A percentile compares a stretch with the other conserved stretches of the same genome.
These are phyloP conservation scores for Aspergillus felis DNA, from an alignment of 2,329 filamentous ascomycete genomes.

Conservation along the genomic window DNA sequence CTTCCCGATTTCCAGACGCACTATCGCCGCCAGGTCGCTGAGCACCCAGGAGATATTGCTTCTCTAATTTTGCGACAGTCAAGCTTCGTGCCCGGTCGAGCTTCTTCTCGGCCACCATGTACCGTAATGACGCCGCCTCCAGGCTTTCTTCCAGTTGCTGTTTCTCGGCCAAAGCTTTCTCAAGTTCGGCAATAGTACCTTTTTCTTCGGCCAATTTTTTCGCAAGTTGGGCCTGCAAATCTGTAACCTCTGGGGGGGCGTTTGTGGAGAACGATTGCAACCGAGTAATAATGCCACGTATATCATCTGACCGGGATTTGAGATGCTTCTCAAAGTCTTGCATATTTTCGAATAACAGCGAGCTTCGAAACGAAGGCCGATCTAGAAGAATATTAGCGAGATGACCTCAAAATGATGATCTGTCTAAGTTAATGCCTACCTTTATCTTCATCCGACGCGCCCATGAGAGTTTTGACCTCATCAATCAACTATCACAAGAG, in stretches of 20 bases:
- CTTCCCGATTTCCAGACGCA: constrained; percentile 48
- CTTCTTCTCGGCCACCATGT: constrained; percentile 93
- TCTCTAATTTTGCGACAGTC: constrained; percentile 87
- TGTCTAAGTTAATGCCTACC: constrained; percentile 18
- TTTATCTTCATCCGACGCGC: constrained; percentile 24
- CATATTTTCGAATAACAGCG: constrained; percentile 53
- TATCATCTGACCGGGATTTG: constrained; percentile 67
- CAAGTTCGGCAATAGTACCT: constrained; percentile 69
- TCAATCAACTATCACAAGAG: constrained; percentile 38
- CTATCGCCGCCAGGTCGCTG: constrained; percentile 46
- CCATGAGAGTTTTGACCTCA: constrained; percentile 43
- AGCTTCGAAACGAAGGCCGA: constrained; percentile 45
- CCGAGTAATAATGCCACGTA: constrained; percentile 68
- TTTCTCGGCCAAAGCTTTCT: constrained; percentile 72
- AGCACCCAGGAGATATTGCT: constrained; percentile 73
- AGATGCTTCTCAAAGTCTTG: constrained; percentile 74
- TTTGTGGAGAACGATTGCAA: constrained; percentile 53
- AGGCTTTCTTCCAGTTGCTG: constrained; percentile 81
- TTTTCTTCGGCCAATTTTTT: constrained; percentile 78
- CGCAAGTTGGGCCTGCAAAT: constrained; percentile 72
- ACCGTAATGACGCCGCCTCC: constrained; percentile 82
- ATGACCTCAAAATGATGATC: not conserved
- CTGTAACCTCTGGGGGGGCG: constrained; percentile 63
- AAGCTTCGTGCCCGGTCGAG: constrained; percentile 83
- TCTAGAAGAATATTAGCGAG: constrained; percentile 10